Evolutionary conservation across 805 yeast genomes (phyloP).

Genomic region (Candida ascalaphidarum): DNA sequence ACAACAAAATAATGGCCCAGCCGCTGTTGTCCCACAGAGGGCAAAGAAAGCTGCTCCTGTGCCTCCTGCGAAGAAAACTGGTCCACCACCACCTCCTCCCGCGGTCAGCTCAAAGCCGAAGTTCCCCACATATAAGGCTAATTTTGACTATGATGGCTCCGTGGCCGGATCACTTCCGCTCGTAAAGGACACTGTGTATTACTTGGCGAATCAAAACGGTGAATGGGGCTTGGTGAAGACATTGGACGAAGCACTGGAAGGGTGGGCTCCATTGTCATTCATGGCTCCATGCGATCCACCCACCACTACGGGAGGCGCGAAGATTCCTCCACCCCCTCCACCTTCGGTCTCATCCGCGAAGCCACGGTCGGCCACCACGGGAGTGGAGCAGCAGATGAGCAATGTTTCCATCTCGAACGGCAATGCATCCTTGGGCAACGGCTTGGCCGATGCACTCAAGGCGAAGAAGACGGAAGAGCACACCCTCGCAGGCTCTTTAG

Average conservation of each 20-base stretch:
- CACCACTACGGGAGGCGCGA: conserved; percentile 14
- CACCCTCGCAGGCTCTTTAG: conserved; percentile 73
- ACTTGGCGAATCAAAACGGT: conserved; percentile 64
- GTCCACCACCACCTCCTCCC: conserved; percentile 41
- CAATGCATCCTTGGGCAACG: conserved; percentile 33
- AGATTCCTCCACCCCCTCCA: conserved; percentile 31
- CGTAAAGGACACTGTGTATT: conserved; percentile 65
- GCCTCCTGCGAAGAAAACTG: conserved; percentile 45
- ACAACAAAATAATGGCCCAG: conserved; percentile 6
- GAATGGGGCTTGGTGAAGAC: conserved; percentile 93
- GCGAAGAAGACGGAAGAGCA: conserved; percentile 55
- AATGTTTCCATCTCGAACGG: conserved; percentile 13
- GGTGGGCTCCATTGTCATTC: conserved; percentile 98
- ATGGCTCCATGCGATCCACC: conserved; percentile 54
- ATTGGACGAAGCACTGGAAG: conserved; percentile 69
- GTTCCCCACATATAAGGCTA: conserved; percentile 74
- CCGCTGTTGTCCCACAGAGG: too few relatives aligned
- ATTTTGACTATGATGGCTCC: conserved; percentile 83
- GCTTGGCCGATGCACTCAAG: conserved; percentile 61
- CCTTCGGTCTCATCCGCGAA: too few relatives aligned
- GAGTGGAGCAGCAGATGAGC: conserved; percentile 1
- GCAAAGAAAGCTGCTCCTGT: conserved; percentile 46
- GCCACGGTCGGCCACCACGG: neutral
- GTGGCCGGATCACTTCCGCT: conserved; percentile 78
- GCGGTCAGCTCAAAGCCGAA: conserved; percentile 37